A percentile compares a stretch with the other conserved stretches of the same genome.
Conservation (phyloP, 805 yeast genomes). For the Candida caryicola region DNA sequence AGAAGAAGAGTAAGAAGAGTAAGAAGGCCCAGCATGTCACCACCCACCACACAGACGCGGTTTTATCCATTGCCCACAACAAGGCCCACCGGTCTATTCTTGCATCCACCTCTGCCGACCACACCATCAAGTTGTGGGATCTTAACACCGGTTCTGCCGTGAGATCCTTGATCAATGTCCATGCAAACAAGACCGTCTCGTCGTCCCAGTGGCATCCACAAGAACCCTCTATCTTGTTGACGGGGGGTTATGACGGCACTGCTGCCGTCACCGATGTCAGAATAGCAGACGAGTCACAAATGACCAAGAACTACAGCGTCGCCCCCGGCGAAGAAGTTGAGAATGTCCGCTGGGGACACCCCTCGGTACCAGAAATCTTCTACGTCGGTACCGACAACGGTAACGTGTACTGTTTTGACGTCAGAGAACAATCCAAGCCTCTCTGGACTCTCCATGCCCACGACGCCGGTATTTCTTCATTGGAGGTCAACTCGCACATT, state of each 20-base stretch:
- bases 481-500: constrained; percentile 64
- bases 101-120: constrained; percentile 94
- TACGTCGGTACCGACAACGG: constrained; percentile 93
- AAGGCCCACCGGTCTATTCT: constrained; percentile 75
- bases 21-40: constrained; percentile 50
- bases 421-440: constrained; percentile 65
- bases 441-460: constrained; percentile 97
- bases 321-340: constrained; percentile 79
- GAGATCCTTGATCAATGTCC: constrained; percentile 69
- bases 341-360: constrained; percentile 65
- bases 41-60: constrained; percentile 91
- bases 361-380: constrained; percentile 50
- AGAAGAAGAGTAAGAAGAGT: constrained; percentile 51
- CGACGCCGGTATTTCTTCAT: constrained; percentile 85
- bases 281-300: constrained; percentile 54
- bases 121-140: constrained; percentile 95
- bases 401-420: constrained; percentile 83
- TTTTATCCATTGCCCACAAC: constrained; percentile 82
- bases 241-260: constrained; percentile 92
- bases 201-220: constrained; percentile 78
- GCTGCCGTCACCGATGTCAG: constrained; percentile 85
- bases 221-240: constrained; percentile 66
- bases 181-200: constrained; percentile 78
- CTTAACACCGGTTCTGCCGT: constrained; percentile 71
- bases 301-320: constrained; percentile 65